Evolutionary conservation across 2,329 filamentous ascomycete genomes (phyloP), one percentile per base, ranked within the genome.

Genomic region (Pyrenochaeta sp.): DNA sequence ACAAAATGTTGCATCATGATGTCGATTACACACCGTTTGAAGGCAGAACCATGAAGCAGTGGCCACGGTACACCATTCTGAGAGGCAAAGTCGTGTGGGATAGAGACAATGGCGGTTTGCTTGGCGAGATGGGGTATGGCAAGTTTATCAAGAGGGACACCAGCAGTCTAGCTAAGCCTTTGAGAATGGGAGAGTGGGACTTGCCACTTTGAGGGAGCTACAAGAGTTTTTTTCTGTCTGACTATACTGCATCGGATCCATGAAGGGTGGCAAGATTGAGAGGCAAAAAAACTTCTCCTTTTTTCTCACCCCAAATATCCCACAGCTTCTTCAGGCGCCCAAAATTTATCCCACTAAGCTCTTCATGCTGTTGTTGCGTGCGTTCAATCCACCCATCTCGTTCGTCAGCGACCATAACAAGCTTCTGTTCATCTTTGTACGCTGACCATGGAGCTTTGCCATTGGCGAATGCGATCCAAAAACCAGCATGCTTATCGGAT

Each of bases 21-120:
- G 81, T 86, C 2, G 85, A 88, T 63, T 87, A 88, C 63, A 87
- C 85, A 7, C 85, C 85, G 0, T 88, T 83, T 60, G 85, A 88
- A 66, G 85, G 85, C 0, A 78, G 77, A 43, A 73, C 64, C n/a
- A 64, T 88, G 35, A 78, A 77, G 23, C 84, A 88, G 51, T 88
- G 86, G 85, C 85, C 85, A 10, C 77, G 85, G 17, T 87, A 83
- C 63, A 87, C 85, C 0, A 76, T 88, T 7, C 58, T 89, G 36
- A 72, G 86, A 49, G 86, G 86, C 0, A 72, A 82, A 55, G 78
- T 88, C 0, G 81, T 87, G 1, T 88, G 82, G 84, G 82, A 84
- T 58, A 77, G 78, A 32, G 82, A 84, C 12, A 72, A 77, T n/a
- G 82, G 76, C 1, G 83, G 84, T 40, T 83, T 33, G 61, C 17